phyloP scores from a whole-genome alignment of 2,329 filamentous ascomycete genomes.

The Penicillium thymicola region DNA sequence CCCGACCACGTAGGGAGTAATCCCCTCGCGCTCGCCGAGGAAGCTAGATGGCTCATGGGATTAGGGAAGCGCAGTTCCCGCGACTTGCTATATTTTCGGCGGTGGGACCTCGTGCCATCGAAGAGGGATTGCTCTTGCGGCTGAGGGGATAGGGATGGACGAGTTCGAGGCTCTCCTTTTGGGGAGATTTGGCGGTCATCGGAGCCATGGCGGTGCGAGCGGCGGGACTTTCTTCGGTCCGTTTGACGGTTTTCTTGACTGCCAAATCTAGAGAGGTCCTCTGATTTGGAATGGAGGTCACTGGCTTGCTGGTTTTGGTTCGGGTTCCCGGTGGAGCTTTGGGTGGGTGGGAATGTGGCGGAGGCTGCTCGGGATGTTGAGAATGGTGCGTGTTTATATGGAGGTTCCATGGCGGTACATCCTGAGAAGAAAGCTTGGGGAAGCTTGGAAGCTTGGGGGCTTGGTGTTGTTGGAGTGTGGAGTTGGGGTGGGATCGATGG shows the following conservation, averaged over 20 bases:
- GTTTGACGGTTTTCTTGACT: background rate
- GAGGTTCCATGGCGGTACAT: conserved; percentile 17
- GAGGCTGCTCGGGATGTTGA: conserved; percentile 17
- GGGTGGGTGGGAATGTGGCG: conserved; percentile 17
- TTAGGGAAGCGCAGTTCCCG: conserved; percentile 31
- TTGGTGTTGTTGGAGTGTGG: background rate
- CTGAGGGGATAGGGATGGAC: conserved; percentile 3
- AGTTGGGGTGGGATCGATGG: conserved; percentile 6
- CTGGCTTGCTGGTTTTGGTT: background rate
- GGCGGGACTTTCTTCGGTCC: background rate
- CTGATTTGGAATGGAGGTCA: background rate
- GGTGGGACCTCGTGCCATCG: conserved; percentile 18
- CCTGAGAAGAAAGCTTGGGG: background rate
- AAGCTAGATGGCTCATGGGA: conserved; percentile 33
- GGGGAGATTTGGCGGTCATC: conserved; percentile 3
- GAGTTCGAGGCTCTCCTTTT: background rate
- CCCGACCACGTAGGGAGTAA: conserved; percentile 32
- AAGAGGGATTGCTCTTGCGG: conserved; percentile 11
- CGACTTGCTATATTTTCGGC: conserved; percentile 32
- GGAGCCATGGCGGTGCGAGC: background rate
- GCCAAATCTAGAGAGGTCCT: background rate
- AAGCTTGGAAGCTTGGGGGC: background rate
- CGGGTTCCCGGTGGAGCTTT: background rate
- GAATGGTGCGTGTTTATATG: conserved; percentile 13
- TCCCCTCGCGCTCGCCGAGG: conserved; percentile 30